These are phyloP conservation scores for Fusarium sp. DNA, from an alignment of 2,329 filamentous ascomycete species.

Conservation along the genomic window DNA sequence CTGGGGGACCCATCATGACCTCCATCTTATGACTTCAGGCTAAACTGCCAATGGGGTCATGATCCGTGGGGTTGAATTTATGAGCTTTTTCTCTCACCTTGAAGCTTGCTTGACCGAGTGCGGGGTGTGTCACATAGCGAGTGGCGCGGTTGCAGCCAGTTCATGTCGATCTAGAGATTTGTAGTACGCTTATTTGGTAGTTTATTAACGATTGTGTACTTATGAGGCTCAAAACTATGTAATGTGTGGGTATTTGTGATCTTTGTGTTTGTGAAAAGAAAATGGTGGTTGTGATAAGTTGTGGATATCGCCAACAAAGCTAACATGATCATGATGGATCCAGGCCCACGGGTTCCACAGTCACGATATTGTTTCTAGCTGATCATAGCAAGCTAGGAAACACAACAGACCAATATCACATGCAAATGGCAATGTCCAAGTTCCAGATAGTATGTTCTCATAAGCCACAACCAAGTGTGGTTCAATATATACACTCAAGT, in stretches of 20 bases:
- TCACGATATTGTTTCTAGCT: slow-evolving; percentile 1
- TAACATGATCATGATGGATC: slow-evolving; percentile 17
- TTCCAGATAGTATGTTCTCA: background rate
- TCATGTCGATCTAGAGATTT: background rate
- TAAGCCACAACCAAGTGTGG: slow-evolving; percentile 1
- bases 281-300: background rate
- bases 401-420: slow-evolving; percentile 2
- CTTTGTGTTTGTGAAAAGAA: background rate
- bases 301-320: slow-evolving; percentile 3
- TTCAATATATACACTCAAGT: slow-evolving; percentile 3
- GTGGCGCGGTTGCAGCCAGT: slow-evolving; percentile 38
- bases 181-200: slow-evolving; percentile 1
- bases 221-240: slow-evolving; percentile 16
- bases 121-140: slow-evolving; percentile 39
- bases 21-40: slow-evolving; percentile 38
- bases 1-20: slow-evolving; percentile 41
- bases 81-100: slow-evolving; percentile 6
- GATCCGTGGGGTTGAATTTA: slow-evolving; percentile 15
- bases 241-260: background rate
- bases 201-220: background rate
- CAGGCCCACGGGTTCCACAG: slow-evolving; percentile 19
- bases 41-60: slow-evolving; percentile 39
- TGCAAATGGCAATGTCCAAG: background rate
- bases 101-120: slow-evolving; percentile 18
- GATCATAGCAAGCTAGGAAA: background rate